Conservation (phyloP, 225 moss, liverwort and hornwort species). For the Pseudoscleropodium purum region DNA sequence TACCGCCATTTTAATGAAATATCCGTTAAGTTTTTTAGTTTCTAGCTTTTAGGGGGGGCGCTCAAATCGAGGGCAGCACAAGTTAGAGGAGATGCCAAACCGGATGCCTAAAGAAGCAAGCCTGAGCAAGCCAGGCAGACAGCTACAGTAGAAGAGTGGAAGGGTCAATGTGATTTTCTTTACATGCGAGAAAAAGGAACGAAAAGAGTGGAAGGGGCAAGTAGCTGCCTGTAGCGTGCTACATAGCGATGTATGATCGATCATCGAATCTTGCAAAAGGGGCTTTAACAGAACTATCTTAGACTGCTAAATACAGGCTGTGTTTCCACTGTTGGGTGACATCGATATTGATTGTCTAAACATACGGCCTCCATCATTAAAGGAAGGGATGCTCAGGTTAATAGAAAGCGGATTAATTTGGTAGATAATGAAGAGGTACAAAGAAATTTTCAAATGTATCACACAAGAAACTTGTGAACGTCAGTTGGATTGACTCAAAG, state of each 20-base stretch:
- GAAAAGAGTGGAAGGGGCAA: neutral
- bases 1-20: too few species aligned
- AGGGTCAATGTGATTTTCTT: neutral
- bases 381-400: neutral
- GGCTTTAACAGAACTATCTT: neutral
- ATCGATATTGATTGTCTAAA: neutral
- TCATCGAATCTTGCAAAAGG: too few species aligned
- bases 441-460: neutral
- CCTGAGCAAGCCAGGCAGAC: neutral
- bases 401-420: neutral
- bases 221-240: neutral
- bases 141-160: neutral
- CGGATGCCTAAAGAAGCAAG: neutral
- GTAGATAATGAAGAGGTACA: too few species aligned
- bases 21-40: neutral
- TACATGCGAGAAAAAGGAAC: neutral
- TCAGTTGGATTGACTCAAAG: neutral
- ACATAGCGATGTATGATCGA: neutral
- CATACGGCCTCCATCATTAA: neutral
- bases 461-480: neutral
- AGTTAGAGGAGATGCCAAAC: neutral
- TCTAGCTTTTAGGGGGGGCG: too few species aligned
- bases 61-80: neutral
- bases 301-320: neutral
- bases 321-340: neutral